These are phyloP conservation scores for Starmera quercuum DNA, from an alignment of 805 yeast species.

Conservation along the genomic window DNA sequence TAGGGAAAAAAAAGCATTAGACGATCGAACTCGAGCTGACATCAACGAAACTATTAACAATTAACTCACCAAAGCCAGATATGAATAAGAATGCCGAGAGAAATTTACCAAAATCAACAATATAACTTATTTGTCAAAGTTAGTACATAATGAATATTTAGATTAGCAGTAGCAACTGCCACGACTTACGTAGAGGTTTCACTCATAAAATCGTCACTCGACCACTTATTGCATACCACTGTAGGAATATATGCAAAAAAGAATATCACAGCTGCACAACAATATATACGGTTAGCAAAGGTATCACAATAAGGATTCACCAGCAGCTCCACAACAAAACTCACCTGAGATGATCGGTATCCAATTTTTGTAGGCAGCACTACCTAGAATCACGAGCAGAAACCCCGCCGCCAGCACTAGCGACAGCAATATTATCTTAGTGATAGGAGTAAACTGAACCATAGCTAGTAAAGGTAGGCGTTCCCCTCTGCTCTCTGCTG, in stretches of 20 bases:
- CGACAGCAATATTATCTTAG: slow-evolving; percentile 68
- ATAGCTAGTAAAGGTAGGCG: no score
- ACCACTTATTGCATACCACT: slow-evolving; percentile 38
- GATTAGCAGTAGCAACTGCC: neutral
- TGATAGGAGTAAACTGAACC: slow-evolving; percentile 42
- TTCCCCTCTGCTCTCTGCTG: no score
- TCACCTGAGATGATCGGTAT: slow-evolving; percentile 54
- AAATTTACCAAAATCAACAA: slow-evolving; percentile 65
- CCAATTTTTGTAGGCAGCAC: slow-evolving; percentile 74
- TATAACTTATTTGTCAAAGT: slow-evolving; percentile 30
- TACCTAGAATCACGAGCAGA: slow-evolving; percentile 64
- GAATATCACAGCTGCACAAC: slow-evolving; percentile 35
- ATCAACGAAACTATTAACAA: neutral
- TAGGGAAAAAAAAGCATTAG: neutral
- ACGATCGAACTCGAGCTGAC: neutral
- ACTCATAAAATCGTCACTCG: slow-evolving; percentile 46
- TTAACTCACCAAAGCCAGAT: slow-evolving; percentile 39
- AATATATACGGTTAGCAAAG: no score
- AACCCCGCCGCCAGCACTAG: slow-evolving; percentile 73
- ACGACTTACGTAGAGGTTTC: slow-evolving; percentile 30
- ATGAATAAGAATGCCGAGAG: slow-evolving; percentile 56
- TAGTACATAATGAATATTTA: slow-evolving; percentile 1
- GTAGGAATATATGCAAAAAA: slow-evolving; percentile 52
- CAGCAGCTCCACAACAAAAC: slow-evolving; percentile 17
- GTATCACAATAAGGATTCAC: no score